phyloP scores from a whole-genome alignment of 2,329 filamentous ascomycete species.

The Alternaria burnsii region DNA sequence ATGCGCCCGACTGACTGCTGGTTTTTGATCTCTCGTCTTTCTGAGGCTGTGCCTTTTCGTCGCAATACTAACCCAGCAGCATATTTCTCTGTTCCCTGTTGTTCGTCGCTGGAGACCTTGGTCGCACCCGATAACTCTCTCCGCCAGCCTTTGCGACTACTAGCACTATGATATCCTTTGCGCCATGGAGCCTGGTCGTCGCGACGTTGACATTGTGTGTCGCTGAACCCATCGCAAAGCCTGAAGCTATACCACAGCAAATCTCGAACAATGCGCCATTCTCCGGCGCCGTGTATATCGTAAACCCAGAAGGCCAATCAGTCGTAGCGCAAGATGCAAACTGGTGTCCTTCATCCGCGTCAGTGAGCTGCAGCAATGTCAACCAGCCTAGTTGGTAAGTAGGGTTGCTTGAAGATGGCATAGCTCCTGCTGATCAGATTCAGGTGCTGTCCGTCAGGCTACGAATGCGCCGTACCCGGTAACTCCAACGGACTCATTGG shows the following conservation, averaged over 20 bases:
- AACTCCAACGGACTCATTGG: slow-evolving; percentile 48
- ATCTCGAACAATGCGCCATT: slow-evolving; percentile 51
- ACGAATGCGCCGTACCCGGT: slow-evolving; percentile 43
- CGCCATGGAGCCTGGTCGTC: slow-evolving; percentile 18
- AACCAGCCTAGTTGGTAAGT: slow-evolving; percentile 55
- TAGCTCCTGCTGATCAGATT: slow-evolving; percentile 1
- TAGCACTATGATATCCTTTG: slow-evolving; percentile 28
- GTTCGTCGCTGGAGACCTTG: neutral
- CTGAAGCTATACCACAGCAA: slow-evolving; percentile 39
- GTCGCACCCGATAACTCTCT: neutral
- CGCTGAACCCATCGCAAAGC: slow-evolving; percentile 37
- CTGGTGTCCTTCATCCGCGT: slow-evolving; percentile 46
- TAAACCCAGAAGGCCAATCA: slow-evolving; percentile 43
- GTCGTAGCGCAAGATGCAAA: slow-evolving; percentile 46
- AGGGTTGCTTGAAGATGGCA: neutral
- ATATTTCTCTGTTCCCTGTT: neutral
- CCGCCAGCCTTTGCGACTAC: slow-evolving; percentile 4
- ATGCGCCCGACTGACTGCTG: slow-evolving; percentile 22
- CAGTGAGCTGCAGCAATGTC: slow-evolving; percentile 54
- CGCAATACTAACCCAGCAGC: slow-evolving; percentile 23
- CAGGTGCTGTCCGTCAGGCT: slow-evolving; percentile 51
- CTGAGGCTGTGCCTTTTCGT: slow-evolving; percentile 14
- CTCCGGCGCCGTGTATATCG: slow-evolving; percentile 52
- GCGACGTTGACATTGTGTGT: slow-evolving; percentile 25
- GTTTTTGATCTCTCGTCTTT: slow-evolving; percentile 14